phyloP scores from a whole-genome alignment of 371 early-diverging fungal genomes.

The Mucor sp. region DNA sequence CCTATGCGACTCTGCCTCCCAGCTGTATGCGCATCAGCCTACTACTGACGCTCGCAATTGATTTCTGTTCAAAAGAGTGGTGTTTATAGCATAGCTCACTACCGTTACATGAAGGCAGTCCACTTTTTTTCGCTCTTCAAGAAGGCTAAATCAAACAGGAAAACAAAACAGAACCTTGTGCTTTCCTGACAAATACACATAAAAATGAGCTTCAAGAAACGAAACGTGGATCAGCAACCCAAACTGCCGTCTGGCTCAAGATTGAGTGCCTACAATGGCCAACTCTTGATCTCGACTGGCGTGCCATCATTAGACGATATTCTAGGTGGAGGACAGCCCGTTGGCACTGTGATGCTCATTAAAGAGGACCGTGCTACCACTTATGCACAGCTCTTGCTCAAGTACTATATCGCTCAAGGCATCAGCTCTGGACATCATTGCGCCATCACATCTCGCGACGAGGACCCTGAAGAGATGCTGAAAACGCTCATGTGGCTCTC shows the following conservation, averaged over 20 bases:
- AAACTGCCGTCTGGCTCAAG: slow-evolving; percentile 77
- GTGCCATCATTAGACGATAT: slow-evolving; percentile 88
- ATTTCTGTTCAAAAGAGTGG: background rate
- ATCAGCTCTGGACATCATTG: slow-evolving; percentile 77
- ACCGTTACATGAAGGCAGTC: background rate
- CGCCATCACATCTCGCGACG: slow-evolving; percentile 69
- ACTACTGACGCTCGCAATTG: too few species aligned
- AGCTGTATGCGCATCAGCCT: too few species aligned
- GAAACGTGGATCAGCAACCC: slow-evolving; percentile 63
- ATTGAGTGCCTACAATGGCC: slow-evolving; percentile 79
- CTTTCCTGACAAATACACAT: background rate
- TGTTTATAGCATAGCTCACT: background rate
- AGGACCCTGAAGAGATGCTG: slow-evolving; percentile 57
- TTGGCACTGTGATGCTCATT: slow-evolving; percentile 80
- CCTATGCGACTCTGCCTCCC: too few species aligned
- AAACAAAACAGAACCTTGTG: background rate
- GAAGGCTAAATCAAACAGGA: background rate
- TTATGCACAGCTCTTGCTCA: slow-evolving; percentile 79
- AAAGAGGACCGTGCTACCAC: slow-evolving; percentile 83
- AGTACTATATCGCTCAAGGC: slow-evolving; percentile 88
- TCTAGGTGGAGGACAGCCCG: slow-evolving; percentile 84
- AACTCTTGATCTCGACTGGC: slow-evolving; percentile 84
- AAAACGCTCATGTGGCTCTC: slow-evolving; percentile 63
- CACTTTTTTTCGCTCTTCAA: background rate
- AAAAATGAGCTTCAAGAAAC: slow-evolving; percentile 71